Base-by-base conservation (phyloP, 2,329 filamentous ascomycete species). In the Alternaria gansuensis region DNA sequence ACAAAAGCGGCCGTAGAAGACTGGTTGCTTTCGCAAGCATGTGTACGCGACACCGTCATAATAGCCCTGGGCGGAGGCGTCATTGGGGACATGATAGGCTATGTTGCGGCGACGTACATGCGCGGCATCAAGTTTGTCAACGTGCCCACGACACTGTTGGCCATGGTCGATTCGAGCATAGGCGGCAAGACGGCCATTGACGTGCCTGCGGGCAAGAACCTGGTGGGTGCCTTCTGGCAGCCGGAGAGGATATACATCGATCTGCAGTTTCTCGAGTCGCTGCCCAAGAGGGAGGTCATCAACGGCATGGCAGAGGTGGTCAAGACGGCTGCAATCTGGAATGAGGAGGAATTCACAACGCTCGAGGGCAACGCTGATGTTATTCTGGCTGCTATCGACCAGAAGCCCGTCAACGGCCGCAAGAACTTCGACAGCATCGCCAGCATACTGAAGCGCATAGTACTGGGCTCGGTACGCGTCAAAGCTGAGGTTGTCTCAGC, bases 221-320 rank as follows among this genome's bases (percentile, higher is more conserved):
- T 99, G 62, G 88, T 99, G 56, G 95, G 95, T 4, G 88, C 94
- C 33, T 98, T 99, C 79, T 98, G 94, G 93, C 95, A 99, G 77
- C 95, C 95, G 4, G 85, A 90, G 72, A 88, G 92, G 63, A 93
- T 98, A 66, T 99, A 97, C 79, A 93, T 99, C 69, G 95, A 99
- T 77, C 83, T 98, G 61, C 85, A 88, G 55, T 98, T 99, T 74
- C 83, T 99, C 54, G 92, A 96, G 75, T 96, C 93, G 1, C 83
- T 99, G 21, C 93, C 94, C 1, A 88, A 90, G 65, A 86, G 95
- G 66, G 94, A 99, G 79, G 94, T 99, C 74, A 93, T 97, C 79
- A 99, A 99, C 77, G 95, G 95, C 61, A 97, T 99, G 94, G 95
- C 94, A 26, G 95, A 99, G 81, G 94, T 99, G 29, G 86, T 97